Conservation (phyloP, 305 asterid species). For the Fraxinus latifolia region DNA sequence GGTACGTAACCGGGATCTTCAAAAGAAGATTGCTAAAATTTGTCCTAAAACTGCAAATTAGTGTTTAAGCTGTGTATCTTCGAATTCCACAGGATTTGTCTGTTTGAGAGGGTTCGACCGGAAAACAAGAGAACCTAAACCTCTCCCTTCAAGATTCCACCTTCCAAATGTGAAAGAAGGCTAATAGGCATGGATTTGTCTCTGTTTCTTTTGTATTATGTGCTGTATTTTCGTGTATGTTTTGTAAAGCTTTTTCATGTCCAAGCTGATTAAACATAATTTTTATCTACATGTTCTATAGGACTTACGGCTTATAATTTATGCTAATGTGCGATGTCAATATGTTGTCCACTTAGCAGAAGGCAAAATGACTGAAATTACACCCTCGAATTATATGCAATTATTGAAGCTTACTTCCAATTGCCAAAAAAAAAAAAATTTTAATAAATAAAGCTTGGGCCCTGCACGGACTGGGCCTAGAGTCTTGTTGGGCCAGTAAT, state of each 20-base stretch:
- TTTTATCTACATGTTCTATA: background rate
- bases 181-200: background rate
- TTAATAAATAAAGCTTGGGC: background rate
- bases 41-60: background rate
- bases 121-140: slow-evolving; percentile 30
- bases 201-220: background rate
- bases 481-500: background rate
- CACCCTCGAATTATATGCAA: background rate
- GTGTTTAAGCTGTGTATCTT: background rate
- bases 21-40: background rate
- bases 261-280: background rate
- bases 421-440: background rate
- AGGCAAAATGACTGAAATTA: background rate
- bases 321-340: background rate
- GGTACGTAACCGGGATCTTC: slow-evolving; percentile 33
- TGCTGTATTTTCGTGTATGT: background rate
- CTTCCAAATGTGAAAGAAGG: slow-evolving; percentile 1
- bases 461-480: background rate
- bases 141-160: slow-evolving; percentile 29
- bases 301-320: background rate
- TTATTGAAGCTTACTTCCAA: background rate
- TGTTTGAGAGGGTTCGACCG: slow-evolving; percentile 36
- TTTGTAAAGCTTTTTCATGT: background rate
- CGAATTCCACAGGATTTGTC: slow-evolving; percentile 27
- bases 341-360: background rate